These are phyloP conservation scores for Trypanosomatidae sp. DNA, from an alignment of 208 protist species.

Conservation along the genomic window DNA sequence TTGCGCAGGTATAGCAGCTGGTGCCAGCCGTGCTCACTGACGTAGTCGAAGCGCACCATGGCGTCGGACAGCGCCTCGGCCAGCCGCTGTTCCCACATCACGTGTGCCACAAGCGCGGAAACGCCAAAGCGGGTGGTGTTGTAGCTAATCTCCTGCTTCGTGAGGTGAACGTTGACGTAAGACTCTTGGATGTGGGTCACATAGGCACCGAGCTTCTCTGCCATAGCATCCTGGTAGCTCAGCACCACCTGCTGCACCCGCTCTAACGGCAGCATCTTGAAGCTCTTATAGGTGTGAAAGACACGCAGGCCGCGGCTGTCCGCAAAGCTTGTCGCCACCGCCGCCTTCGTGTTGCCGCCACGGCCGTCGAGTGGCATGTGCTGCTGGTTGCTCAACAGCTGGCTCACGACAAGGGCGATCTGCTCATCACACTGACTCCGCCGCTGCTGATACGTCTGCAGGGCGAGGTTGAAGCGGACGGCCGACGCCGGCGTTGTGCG, in stretches of 20 bases:
- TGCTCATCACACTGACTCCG: constrained; percentile 65
- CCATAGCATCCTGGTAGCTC: constrained; percentile 62
- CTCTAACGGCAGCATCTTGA: constrained; percentile 64
- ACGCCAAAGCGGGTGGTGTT: constrained; percentile 51
- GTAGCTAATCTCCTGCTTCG: constrained; percentile 47
- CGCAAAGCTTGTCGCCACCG: constrained; percentile 1
- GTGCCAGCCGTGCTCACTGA: constrained; percentile 84
- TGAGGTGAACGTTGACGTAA: constrained; percentile 63
- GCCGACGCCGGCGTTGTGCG: constrained; percentile 28
- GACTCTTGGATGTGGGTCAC: constrained; percentile 64
- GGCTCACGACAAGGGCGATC: constrained; percentile 61
- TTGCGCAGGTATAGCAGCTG: constrained; percentile 80
- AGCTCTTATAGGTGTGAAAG: constrained; percentile 70
- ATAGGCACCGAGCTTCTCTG: constrained; percentile 59
- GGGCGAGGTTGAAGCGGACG: constrained; percentile 39
- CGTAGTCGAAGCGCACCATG: constrained; percentile 65
- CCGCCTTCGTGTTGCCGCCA: not conserved
- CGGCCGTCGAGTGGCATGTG: constrained; percentile 23
- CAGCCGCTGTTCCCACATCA: constrained; percentile 76
- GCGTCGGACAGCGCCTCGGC: constrained; percentile 52
- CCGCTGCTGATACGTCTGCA: constrained; percentile 42
- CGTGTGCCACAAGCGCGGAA: constrained; percentile 50
- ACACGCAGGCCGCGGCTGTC: constrained; percentile 38
- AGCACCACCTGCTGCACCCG: constrained; percentile 68
- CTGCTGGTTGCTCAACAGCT: constrained; percentile 60